Evolutionary conservation across 2,329 filamentous ascomycete genomes (phyloP), one percentile per base, ranked within the genome.

Genomic region (Fusarium solani-melongenae): DNA sequence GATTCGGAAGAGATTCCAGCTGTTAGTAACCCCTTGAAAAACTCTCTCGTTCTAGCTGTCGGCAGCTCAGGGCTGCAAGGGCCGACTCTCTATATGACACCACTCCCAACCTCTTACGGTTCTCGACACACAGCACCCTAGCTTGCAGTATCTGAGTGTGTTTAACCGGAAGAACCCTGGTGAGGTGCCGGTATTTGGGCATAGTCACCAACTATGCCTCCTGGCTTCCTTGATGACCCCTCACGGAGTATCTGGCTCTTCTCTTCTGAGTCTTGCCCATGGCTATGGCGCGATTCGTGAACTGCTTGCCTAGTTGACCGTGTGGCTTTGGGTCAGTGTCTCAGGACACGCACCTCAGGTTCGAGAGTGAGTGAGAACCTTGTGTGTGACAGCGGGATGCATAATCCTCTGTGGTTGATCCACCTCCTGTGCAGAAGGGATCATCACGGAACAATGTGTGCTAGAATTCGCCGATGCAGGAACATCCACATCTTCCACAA

Each of bases 261-360:
- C 44, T 4, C 49, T 41, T 33, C 38, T 46, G 49, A 22, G 24
- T 51, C 46, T 20, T n/a, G 24, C 46, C 59, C 20, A 51, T 44
- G 29, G 34, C 27, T 14, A 53, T 53, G 34, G 36, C 27, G 60
- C 33, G 46, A 49, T 55, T 24, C 46, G 31, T 44, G 51, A 61
- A 51, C 53, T n/a, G 34, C 53, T 70, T 56, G 12, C 27, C n/a
- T 29, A 6, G 10, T 44, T 59, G 38, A 5, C 44, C 17, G 58
- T 36, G 33, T 65, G 27, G 44, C 34, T 46, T 46, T 44, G 33
- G 36, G 56, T 51, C 31, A 20, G 22, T 17, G 63, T 64, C 67
- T 70, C 63, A 67, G 67, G 59, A 62, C 51, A 44, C 49, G 33
- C 46, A 58, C 62, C 55, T 66, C 51, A 33, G 49, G 55, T 46